Evolutionary conservation across 768 basidiomycete genomes (phyloP), one percentile per base, ranked within the genome.

Genomic region (Macrolepiota dolichaula): DNA sequence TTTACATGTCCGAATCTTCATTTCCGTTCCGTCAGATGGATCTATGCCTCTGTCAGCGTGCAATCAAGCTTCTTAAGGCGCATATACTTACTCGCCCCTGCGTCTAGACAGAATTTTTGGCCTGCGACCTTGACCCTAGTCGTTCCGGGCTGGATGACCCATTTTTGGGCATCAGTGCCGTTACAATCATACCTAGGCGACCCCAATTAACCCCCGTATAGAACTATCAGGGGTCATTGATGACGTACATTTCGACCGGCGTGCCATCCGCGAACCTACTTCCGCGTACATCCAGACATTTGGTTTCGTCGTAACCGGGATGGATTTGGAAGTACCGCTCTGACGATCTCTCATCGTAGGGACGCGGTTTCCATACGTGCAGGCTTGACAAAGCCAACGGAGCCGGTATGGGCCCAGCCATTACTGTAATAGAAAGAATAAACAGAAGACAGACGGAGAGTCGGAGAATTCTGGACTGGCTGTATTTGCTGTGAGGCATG

Each of bases 251-350:
- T 44, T 76, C 72, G 9, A 76, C 73, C 13, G 73, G 70, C 0
- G 75, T 72, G 9, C 73, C 73, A 59, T 75, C 69, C 4, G 67
- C 65, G 47, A 69, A 69, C n/a, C 64, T 49, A 2, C 62, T 72
- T 3, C 69, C 73, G 15, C 71, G 73, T 53, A 75, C 74, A 19
- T 76, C 73, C 13, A 76, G 64, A 56, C 73, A 77, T 61, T 76
- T 74, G 15, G 64, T 62, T 1, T 42, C 44, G 51, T 70, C 24
- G 2, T 40, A 13, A 13, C 17, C 40, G 17, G 29, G 29, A 32
- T 32, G 29, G 29, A 32, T 32, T 7, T 32, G 29, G 29, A 32
- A 32, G 29, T 32, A 32, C 29, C 29, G 29, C 29, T 32, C 29
- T 32, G 29, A 3, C 7, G 29, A 32, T 32, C 3, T 7, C 3